Conservation (phyloP, 148 eudicot genomes). For the Cornus kousa region DNA sequence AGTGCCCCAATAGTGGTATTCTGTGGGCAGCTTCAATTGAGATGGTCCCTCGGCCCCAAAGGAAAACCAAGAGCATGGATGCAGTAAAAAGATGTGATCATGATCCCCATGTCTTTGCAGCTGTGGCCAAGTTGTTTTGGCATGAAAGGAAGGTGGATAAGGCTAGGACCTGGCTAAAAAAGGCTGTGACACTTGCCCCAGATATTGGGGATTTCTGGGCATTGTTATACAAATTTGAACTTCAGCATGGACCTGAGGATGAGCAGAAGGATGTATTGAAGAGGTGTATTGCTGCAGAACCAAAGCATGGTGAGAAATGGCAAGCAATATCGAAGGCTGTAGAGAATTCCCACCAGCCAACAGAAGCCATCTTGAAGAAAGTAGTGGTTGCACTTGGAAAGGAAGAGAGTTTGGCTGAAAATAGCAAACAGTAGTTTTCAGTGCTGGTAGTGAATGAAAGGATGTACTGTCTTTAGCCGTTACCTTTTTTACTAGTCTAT, state of each 20-base stretch:
- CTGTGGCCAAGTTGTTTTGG: constrained; percentile 87
- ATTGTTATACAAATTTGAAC: constrained; percentile 75
- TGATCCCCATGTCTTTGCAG: constrained; percentile 78
- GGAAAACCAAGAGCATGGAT: constrained; percentile 75
- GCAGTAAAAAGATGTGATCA: constrained; percentile 73
- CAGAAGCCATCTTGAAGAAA: constrained; percentile 81
- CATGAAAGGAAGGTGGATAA: constrained; percentile 93
- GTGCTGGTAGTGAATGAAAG: neutral
- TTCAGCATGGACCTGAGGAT: constrained; percentile 85
- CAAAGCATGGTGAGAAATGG: constrained; percentile 97
- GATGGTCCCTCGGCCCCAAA: constrained; percentile 87
- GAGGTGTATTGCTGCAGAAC: constrained; percentile 83
- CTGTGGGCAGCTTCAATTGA: constrained; percentile 88
- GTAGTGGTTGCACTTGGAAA: constrained; percentile 71
- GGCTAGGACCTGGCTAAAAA: constrained; percentile 78
- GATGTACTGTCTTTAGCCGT: neutral
- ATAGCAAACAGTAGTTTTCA: constrained; percentile 31
- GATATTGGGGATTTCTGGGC: constrained; percentile 96
- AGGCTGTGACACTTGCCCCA: constrained; percentile 85
- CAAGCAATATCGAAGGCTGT: constrained; percentile 72
- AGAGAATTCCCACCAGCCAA: constrained; percentile 86
- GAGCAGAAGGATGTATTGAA: constrained; percentile 70
- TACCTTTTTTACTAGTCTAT: neutral
- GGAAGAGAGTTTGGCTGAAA: constrained; percentile 68
- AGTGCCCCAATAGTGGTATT: constrained; percentile 88